Conservation (phyloP, 2,329 filamentous ascomycete genomes). For the Xenoacremonium recifei region DNA sequence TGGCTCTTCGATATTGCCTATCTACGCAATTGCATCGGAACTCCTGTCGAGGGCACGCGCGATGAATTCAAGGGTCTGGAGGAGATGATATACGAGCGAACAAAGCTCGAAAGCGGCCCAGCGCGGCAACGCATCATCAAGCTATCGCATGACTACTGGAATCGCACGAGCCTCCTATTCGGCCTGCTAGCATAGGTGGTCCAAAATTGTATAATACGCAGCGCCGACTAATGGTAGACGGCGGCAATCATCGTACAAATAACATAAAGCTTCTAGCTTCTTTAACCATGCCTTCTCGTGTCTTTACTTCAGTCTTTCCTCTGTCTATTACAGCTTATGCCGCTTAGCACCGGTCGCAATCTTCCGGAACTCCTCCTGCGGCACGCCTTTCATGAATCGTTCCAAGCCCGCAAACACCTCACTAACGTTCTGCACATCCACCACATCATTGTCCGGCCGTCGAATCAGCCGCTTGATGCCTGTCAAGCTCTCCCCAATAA, state of each 20-base stretch:
- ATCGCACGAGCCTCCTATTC: constrained; percentile 78
- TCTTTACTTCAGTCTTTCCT: not conserved
- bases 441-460: constrained; percentile 65
- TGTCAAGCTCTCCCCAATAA: constrained; percentile 75
- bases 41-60: constrained; percentile 18
- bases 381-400: constrained; percentile 74
- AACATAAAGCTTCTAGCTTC: too few relatives aligned
- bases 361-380: constrained; percentile 86
- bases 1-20: constrained; percentile 61
- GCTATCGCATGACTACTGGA: constrained; percentile 75
- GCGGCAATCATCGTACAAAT: too few relatives aligned
- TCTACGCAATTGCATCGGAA: constrained; percentile 45
- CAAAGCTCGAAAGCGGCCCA: constrained; percentile 48
- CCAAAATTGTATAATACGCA: too few relatives aligned
- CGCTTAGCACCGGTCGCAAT: constrained; percentile 86
- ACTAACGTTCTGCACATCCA: constrained; percentile 75
- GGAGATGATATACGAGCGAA: constrained; percentile 42
- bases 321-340: constrained; percentile 70
- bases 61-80: constrained; percentile 44
- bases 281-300: too few relatives aligned
- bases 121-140: constrained; percentile 56
- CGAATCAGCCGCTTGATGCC: constrained; percentile 84
- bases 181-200: constrained; percentile 61
- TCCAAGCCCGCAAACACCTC: constrained; percentile 87
- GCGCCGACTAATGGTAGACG: too few relatives aligned